Base-by-base conservation (phyloP, 1,139 yeast species). In the Pichiaceae sp. region DNA sequence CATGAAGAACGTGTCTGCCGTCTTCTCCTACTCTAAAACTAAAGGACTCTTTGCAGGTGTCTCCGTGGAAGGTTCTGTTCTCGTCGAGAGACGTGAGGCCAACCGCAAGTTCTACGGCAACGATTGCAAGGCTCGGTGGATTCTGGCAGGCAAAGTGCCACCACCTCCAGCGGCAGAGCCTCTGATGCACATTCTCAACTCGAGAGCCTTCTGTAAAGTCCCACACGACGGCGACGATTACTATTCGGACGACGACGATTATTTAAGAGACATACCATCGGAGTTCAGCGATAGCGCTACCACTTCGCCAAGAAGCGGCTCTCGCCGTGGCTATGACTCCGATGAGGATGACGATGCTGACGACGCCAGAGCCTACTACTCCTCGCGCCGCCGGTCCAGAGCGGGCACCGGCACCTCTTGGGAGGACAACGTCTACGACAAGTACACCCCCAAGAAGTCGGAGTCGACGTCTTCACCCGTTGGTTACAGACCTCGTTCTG, bases 41-140 rank as follows among this genome's bases (percentile, higher is more conserved):
- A 91, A 93, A 59, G 98, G 98, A 42, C 70, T 91, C 38, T 91
- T 86, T 64, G 98, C 98, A 1, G 98, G 98, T 52, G 93, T 91
- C 23, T 89, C 97, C 1, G 72, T 91, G 37, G 98, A 91, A 63
- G 98, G 98, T 34, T 86, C 96, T 3, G 95, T 93, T 21, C 76
- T 91, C 41, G 72, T 91, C 15, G 98, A 91, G 63, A 81, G 98
- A 64, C 75, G 97, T 62, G 98, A 91, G 51, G 96, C 97, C 25
- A 91, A 91, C 61, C 72, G 96, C 54, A 87, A 87, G 62, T 89
- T 91, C 56, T 91, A 91, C 57, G 97, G 98, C 30, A 72, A 68
- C 49, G 77, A 75, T 46, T 82, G 95, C 59, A 87, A 89, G 45
- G 95, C 97, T 17, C 76, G 86, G 59, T 69, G 69, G 53, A 84